Base-by-base conservation (phyloP, 495 filamentous ascomycete genomes). In the Xylaria palmicola region DNA sequence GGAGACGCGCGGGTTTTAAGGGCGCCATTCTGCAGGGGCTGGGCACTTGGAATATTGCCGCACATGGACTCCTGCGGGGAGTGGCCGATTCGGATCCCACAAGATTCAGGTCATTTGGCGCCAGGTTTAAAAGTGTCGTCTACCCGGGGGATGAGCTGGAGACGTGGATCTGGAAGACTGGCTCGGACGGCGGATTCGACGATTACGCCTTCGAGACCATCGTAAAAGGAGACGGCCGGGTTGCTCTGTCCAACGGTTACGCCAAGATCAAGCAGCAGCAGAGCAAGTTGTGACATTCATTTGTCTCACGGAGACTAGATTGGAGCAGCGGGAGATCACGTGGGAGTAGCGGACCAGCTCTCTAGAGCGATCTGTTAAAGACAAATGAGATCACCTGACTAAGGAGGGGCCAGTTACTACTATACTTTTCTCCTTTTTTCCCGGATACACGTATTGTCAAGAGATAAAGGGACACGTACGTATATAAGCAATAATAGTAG, bases 31-130 rank as follows among this genome's bases (percentile, higher is more conserved):
- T 73, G 47, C 70, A 71, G 56, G 68, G 68, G 20, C 37, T 73
- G 37, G 62, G 70, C 12, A 72, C 70, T 3, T 72, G 70, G 70
- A 72, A 72, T 58, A 72, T 72, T 52, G 70, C 65, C 4, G 70
- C 70, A 8, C 65, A 68, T 56, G 68, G 70, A 32, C 32, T 72
- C 13, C 49, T 72, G 40, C 67, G 58, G 45, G 66, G 54, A 43
- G 43, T 68, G 27, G 68, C 62, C 13, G 59, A 56, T 26, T 68
- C 67, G 22, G 63, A 72, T 34, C 62, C 68, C 17, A 49, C 20
- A 4, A 59, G 64, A 37, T 63, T 72, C 37, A 62, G 60, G 53
- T 65, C 62, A 40, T 70, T 70, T 36, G 63, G 64, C 17, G 70
- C 70, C 10, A 64, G 70, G 30, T 70, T 72, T 59, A 59, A 56